phyloP scores from a whole-genome alignment of 2,329 filamentous ascomycete genomes.

The Elsinoe batatas region DNA sequence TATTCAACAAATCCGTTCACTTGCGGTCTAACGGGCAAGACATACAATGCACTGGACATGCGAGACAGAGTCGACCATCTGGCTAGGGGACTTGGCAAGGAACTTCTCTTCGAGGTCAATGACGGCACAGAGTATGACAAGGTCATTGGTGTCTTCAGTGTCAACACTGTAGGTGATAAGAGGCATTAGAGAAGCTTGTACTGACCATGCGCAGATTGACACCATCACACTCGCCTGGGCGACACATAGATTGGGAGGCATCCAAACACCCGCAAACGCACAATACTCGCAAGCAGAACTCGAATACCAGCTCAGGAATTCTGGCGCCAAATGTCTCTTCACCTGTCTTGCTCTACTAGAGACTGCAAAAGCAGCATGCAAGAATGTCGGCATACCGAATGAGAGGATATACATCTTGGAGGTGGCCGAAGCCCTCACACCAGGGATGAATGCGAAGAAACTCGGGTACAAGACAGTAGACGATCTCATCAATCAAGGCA shows the following conservation, averaged over 20 bases:
- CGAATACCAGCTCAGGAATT: constrained; percentile 61
- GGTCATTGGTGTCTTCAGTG: constrained; percentile 64
- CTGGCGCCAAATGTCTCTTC: constrained; percentile 59
- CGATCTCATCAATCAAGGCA: constrained; percentile 55
- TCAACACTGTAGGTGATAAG: constrained; percentile 58
- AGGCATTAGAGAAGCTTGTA: not conserved
- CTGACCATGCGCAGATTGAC: constrained; percentile 49
- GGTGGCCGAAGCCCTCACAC: constrained; percentile 47
- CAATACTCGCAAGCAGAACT: constrained; percentile 61
- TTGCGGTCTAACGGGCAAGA: constrained; percentile 62
- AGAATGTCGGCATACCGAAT: constrained; percentile 51
- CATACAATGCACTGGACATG: constrained; percentile 54
- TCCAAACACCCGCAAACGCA: constrained; percentile 65
- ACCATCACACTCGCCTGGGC: constrained; percentile 64
- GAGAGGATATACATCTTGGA: constrained; percentile 61
- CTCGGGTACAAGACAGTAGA: constrained; percentile 53
- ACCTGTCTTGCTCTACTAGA: constrained; percentile 59
- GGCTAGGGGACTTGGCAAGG: constrained; percentile 57
- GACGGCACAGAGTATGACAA: constrained; percentile 72
- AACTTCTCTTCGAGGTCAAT: constrained; percentile 61
- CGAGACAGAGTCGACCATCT: constrained; percentile 56
- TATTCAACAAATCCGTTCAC: constrained; percentile 63
- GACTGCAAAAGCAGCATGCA: constrained; percentile 54
- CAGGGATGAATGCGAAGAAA: constrained; percentile 35
- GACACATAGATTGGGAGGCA: constrained; percentile 62